phyloP scores from a whole-genome alignment of 352 stramenopile species.

The Pelagophyceae sp. region DNA sequence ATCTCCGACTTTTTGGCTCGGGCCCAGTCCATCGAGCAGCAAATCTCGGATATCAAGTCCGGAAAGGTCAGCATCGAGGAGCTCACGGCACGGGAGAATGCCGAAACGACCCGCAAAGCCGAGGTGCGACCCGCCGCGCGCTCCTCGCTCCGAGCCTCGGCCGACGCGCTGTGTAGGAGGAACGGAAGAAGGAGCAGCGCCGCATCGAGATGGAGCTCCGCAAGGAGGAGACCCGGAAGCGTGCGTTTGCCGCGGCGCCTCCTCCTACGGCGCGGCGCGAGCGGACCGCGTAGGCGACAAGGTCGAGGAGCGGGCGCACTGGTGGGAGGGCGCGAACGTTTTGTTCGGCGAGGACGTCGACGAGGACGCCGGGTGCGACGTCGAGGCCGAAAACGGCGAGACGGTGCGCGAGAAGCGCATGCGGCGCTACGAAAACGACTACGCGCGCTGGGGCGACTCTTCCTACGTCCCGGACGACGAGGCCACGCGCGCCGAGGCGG shows the following conservation, averaged over 20 bases:
- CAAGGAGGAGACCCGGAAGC: background rate
- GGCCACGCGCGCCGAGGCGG: background rate
- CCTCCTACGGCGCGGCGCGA: background rate
- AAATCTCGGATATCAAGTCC: slow-evolving; percentile 8
- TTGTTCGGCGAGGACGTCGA: background rate
- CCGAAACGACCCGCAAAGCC: background rate
- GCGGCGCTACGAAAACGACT: slow-evolving; percentile 16
- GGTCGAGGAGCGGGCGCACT: background rate
- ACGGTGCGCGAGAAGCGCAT: background rate
- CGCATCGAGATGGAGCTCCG: background rate
- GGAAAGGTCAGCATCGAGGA: slow-evolving; percentile 4
- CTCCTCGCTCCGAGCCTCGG: no score
- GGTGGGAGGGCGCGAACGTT: background rate
- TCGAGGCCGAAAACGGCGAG: background rate
- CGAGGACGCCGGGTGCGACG: background rate
- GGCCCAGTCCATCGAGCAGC: background rate
- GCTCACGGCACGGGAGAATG: background rate
- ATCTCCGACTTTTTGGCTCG: slow-evolving; percentile 4
- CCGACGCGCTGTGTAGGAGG: no score
- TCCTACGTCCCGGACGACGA: background rate
- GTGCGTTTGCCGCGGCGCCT: no score
- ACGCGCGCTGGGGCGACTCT: background rate
- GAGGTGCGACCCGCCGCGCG: background rate
- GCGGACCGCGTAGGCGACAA: background rate
- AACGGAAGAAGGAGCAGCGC: background rate